These are phyloP conservation scores for Nothomitra cinnamomea DNA, from an alignment of 2,329 filamentous ascomycete genomes.

Conservation along the genomic window DNA sequence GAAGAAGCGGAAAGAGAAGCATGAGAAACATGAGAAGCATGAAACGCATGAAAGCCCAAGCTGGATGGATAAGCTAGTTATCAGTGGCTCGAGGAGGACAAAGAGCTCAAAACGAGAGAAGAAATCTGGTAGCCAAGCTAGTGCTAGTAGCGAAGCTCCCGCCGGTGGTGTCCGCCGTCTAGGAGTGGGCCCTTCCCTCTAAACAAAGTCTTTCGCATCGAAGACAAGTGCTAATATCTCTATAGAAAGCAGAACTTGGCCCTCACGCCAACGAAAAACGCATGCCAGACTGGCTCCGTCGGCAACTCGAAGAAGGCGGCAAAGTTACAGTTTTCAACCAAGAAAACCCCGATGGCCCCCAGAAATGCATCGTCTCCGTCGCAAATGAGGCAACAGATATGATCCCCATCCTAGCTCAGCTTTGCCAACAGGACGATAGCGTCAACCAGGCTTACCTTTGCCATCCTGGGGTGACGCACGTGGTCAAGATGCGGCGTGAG, in stretches of 20 bases:
- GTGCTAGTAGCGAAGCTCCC: too few relatives aligned
- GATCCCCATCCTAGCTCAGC: slow-evolving; percentile 42
- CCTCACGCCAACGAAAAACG: slow-evolving; percentile 54
- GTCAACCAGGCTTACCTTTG: slow-evolving; percentile 66
- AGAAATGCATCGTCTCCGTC: slow-evolving; percentile 24
- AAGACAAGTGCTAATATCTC: slow-evolving; percentile 9
- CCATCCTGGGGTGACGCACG: slow-evolving; percentile 54
- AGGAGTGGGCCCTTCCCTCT: slow-evolving; percentile 12
- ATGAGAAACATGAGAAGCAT: neutral
- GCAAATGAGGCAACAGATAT: slow-evolving; percentile 35
- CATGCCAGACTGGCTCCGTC: slow-evolving; percentile 55
- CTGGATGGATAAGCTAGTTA: neutral
- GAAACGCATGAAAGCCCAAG: neutral
- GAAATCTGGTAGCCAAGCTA: neutral
- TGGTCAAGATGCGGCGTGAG: slow-evolving; percentile 68
- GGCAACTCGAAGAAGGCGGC: slow-evolving; percentile 42
- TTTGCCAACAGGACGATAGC: slow-evolving; percentile 45
- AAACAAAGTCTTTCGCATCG: slow-evolving; percentile 5
- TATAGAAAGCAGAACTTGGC: slow-evolving; percentile 44
- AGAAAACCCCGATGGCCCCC: slow-evolving; percentile 26
- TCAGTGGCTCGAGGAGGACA: neutral
- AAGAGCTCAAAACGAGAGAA: neutral
- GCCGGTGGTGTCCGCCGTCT: slow-evolving; percentile 10
- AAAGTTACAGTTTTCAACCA: slow-evolving; percentile 37
- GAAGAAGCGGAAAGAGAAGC: too few relatives aligned